Conservation (phyloP, 176 grass and related monocot species). For the Zoysia pacifica region DNA sequence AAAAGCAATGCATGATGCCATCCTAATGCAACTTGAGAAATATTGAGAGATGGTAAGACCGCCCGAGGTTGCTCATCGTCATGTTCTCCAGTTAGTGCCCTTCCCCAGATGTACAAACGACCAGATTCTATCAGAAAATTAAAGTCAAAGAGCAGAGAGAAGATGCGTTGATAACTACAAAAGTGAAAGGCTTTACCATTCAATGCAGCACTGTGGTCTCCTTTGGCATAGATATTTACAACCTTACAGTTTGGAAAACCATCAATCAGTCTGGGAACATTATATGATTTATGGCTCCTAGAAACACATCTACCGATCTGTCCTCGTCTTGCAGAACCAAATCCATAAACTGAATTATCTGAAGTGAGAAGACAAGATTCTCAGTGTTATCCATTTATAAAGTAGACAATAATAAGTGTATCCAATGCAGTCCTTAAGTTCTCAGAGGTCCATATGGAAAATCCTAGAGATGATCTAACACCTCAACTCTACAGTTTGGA, state of each 20-base stretch:
- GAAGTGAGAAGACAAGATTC: constrained; percentile 43
- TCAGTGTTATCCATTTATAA: constrained; percentile 15
- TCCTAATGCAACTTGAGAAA: constrained; percentile 87
- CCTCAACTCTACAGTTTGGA: not conserved
- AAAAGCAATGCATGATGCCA: constrained; percentile 91
- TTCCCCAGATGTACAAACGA: constrained; percentile 83
- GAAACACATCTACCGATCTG: constrained; percentile 69
- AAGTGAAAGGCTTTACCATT: constrained; percentile 51
- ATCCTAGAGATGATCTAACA: constrained; percentile 8
- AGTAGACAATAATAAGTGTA: constrained; percentile 1
- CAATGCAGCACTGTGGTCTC: constrained; percentile 94
- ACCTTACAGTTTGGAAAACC: constrained; percentile 63
- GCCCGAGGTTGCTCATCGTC: constrained; percentile 59
- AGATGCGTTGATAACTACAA: not conserved
- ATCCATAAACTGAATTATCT: constrained; percentile 78
- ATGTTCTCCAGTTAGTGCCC: constrained; percentile 55
- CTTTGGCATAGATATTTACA: constrained; percentile 72
- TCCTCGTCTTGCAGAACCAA: constrained; percentile 75
- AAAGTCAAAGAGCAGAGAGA: constrained; percentile 28
- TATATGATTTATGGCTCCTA: constrained; percentile 51
- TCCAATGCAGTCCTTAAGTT: not conserved
- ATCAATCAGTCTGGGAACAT: constrained; percentile 66
- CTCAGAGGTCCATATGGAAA: not conserved
- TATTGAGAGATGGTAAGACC: constrained; percentile 39
- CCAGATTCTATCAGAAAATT: constrained; percentile 59